Base-by-base conservation (phyloP, 192 early-diverging fungal species). In the Coemansia javaensis region DNA sequence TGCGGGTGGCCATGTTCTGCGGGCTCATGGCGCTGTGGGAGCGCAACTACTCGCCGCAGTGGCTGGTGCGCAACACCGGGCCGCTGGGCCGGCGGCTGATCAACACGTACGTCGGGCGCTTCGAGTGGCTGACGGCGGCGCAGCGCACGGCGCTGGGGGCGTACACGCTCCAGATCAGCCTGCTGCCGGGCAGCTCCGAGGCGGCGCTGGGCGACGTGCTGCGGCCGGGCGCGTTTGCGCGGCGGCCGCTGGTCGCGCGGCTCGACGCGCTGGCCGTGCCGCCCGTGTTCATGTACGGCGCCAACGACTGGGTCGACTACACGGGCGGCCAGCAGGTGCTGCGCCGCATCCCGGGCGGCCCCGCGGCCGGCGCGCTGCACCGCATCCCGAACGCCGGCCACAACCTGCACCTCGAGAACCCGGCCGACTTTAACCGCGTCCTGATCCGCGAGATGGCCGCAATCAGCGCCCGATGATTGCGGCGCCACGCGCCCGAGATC, bases 301-400 rank as follows among this genome's bases (percentile, higher is more conserved):
- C 66, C 16, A 57, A 69, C 24, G 92, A 95, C 77, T 95, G 93
- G 93, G 91, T 95, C 87, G 89, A 95, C 53, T 83, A 82, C 59
- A 63, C 69, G 15, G 79, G 83, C 17, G 90, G 84, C 35, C 66
- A 84, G 32, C 61, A 79, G 34, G 86, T 79, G 15, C 74, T 60
- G n/a, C 64, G 66, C 14, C 60, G 59, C 2, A 87, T 83, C 69
- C 30, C 31, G 12, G 84, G 82, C 5, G 33, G 37, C 22, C 76
- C 70, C 38, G 27, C 48, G 5, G 58, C 69, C 21, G 47, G 48
- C 57, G 56, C 38, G 34, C 80, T 28, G 56, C 75, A 36, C 50
- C 75, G 51, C 30, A 66, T 87, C 11, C 63, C 73, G 1, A 44
- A 71, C 42, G 81, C 81, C 21, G 91, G 90, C 17, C 90, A 95